These are phyloP conservation scores for Cinnamomum chago DNA, from an alignment of 164 flowering plant genomes.

Conservation along the genomic window DNA sequence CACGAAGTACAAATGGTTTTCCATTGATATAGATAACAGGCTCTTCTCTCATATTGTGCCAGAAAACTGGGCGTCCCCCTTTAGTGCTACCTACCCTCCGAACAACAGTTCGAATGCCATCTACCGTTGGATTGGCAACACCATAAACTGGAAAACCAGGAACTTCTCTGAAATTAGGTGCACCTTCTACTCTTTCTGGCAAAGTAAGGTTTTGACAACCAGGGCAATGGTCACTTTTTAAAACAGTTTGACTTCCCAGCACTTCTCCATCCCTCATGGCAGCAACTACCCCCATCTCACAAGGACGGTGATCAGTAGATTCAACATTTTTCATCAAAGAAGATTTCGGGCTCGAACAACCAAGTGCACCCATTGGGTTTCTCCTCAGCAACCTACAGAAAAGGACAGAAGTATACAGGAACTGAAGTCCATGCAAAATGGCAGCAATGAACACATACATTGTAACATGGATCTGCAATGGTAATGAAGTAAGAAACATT, in stretches of 20 bases:
- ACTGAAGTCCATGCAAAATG: not conserved
- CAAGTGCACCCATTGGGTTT: conserved; percentile 98
- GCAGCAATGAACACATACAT: not conserved
- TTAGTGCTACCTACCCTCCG: conserved; percentile 61
- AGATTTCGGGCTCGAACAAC: conserved; percentile 57
- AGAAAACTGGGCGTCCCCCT: conserved; percentile 76
- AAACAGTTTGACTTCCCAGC: conserved; percentile 88
- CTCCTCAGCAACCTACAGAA: conserved; percentile 74
- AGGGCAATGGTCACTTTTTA: conserved; percentile 96
- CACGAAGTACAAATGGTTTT: conserved; percentile 97
- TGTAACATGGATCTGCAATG: not conserved
- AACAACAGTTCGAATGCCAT: conserved; percentile 88
- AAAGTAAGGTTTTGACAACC: conserved; percentile 76
- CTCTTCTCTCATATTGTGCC: conserved; percentile 99
- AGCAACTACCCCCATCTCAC: conserved; percentile 86
- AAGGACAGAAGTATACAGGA: not conserved
- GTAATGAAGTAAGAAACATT: not conserved
- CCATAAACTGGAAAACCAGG: conserved; percentile 99
- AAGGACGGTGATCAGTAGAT: conserved; percentile 82
- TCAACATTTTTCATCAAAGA: conserved; percentile 58
- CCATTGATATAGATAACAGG: conserved; percentile 96
- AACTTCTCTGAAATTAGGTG: conserved; percentile 91
- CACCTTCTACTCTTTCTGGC: conserved; percentile 93
- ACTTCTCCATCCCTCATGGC: conserved; percentile 87
- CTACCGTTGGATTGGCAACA: conserved; percentile 92